Percentiles rank a stretch among this genome's conserved stretches.
Conservation (phyloP, 768 basidiomycete species). For the Lactarius deliciosus region DNA sequence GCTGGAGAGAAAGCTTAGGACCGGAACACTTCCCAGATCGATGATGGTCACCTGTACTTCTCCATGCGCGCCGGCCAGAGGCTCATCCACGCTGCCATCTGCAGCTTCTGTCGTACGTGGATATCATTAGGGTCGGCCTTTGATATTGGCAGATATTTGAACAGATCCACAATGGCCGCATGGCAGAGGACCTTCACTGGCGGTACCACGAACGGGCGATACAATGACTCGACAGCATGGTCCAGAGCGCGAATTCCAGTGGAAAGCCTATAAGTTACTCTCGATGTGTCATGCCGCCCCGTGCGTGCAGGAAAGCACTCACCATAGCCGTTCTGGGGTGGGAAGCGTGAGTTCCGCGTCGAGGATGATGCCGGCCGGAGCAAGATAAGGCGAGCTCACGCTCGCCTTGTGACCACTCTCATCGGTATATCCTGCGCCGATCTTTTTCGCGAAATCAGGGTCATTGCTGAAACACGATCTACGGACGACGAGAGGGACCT, state of each 20-base stretch:
- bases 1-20: constrained; percentile 36
- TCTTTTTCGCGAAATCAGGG: constrained; percentile 37
- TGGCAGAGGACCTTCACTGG: constrained; percentile 67
- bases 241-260: constrained; percentile 79
- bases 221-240: constrained; percentile 72
- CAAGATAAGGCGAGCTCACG: constrained; percentile 55
- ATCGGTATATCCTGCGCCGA: constrained; percentile 68
- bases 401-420: constrained; percentile 66
- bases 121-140: constrained; percentile 58
- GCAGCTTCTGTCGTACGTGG: constrained; percentile 62
- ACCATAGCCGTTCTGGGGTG: constrained; percentile 79
- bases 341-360: constrained; percentile 72
- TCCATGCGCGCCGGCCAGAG: constrained; percentile 64
- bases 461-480: neutral
- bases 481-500: neutral
- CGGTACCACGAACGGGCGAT: constrained; percentile 52
- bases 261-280: constrained; percentile 53
- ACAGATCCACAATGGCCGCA: constrained; percentile 66
- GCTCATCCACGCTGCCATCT: constrained; percentile 80
- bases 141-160: constrained; percentile 66
- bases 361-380: constrained; percentile 71
- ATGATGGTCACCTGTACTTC: constrained; percentile 47
- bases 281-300: neutral
- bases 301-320: constrained; percentile 29
- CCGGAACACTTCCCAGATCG: neutral